phyloP scores from a whole-genome alignment of 1,139 yeast species.

The Taphrina confusa region DNA sequence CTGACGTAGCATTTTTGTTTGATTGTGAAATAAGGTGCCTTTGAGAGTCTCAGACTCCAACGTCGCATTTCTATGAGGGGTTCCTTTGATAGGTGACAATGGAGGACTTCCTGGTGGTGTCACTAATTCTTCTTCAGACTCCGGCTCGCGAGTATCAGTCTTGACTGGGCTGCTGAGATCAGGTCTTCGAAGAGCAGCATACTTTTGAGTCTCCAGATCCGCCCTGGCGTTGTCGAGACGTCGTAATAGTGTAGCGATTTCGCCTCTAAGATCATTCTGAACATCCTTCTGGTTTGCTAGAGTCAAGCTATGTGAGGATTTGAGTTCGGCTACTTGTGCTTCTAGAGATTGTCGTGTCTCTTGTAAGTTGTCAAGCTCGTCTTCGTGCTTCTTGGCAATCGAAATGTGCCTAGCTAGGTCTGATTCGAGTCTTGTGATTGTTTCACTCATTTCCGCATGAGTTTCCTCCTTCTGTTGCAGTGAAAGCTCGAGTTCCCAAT shows the following conservation, averaged over 20 bases:
- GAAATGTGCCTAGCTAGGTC: not conserved
- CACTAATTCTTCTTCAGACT: slow-evolving; percentile 38
- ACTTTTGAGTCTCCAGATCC: slow-evolving; percentile 21
- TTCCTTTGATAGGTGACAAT: slow-evolving; percentile 50
- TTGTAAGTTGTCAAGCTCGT: slow-evolving; percentile 7
- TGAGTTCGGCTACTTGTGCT: not conserved
- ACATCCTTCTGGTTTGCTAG: slow-evolving; percentile 7
- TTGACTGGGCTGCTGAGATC: slow-evolving; percentile 16
- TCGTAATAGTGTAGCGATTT: not conserved
- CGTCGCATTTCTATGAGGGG: slow-evolving; percentile 56
- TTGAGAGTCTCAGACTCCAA: slow-evolving; percentile 69
- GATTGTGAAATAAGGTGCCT: slow-evolving; percentile 67
- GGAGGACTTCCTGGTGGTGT: slow-evolving; percentile 45
- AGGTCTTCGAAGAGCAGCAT: not conserved
- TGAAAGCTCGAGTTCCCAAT: slow-evolving; percentile 74
- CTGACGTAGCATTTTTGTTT: slow-evolving; percentile 48
- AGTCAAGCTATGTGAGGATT: slow-evolving; percentile 4
- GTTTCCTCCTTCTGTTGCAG: slow-evolving; percentile 54
- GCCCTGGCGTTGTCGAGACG: slow-evolving; percentile 12
- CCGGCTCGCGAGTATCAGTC: slow-evolving; percentile 39
- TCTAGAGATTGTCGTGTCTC: slow-evolving; percentile 1
- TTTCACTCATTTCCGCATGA: slow-evolving; percentile 39
- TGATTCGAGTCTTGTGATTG: not conserved
- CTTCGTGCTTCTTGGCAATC: slow-evolving; percentile 1
- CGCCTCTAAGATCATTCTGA: slow-evolving; percentile 16